These are phyloP conservation scores for Ascochyta clinopodiicola DNA, from an alignment of 2,329 filamentous ascomycete species.

Conservation along the genomic window DNA sequence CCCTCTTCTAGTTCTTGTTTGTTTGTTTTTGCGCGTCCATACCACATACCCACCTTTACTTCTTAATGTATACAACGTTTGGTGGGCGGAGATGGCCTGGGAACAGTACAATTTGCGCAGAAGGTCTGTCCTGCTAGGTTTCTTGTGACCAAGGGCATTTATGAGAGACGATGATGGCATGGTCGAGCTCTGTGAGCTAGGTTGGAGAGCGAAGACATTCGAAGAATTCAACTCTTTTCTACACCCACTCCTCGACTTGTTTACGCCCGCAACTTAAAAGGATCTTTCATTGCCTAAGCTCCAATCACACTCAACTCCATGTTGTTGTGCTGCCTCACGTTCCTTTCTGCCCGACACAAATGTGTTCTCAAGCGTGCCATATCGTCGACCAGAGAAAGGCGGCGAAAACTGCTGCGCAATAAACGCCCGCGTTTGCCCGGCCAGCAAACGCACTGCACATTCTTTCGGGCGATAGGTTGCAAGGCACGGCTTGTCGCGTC, in stretches of 20 bases:
- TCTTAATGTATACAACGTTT: conserved; percentile 16
- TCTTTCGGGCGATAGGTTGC: conserved; percentile 14
- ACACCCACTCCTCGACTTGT: not conserved
- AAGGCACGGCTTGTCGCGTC: conserved; percentile 17
- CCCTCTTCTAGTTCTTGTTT: conserved; percentile 1
- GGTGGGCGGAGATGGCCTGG: conserved; percentile 1
- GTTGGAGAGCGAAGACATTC: not conserved
- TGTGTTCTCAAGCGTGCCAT: not conserved
- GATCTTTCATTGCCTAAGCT: not conserved
- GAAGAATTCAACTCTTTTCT: conserved; percentile 8
- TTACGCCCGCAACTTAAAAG: not conserved
- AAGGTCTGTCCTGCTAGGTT: not conserved
- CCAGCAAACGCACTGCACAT: not conserved
- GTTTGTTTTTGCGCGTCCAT: conserved; percentile 6
- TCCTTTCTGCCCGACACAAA: too few species aligned
- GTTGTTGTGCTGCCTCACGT: not conserved
- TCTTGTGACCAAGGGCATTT: not conserved
- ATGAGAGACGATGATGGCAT: conserved; percentile 13
- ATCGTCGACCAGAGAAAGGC: not conserved
- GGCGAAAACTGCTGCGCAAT: not conserved
- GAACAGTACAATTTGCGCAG: conserved; percentile 5
- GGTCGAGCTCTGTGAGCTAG: conserved; percentile 1
- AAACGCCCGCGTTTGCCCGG: not conserved
- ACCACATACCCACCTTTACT: conserved; percentile 11
- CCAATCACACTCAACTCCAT: not conserved